Conservation (phyloP, 2,329 filamentous ascomycete species). For the Curvularia sp. region DNA sequence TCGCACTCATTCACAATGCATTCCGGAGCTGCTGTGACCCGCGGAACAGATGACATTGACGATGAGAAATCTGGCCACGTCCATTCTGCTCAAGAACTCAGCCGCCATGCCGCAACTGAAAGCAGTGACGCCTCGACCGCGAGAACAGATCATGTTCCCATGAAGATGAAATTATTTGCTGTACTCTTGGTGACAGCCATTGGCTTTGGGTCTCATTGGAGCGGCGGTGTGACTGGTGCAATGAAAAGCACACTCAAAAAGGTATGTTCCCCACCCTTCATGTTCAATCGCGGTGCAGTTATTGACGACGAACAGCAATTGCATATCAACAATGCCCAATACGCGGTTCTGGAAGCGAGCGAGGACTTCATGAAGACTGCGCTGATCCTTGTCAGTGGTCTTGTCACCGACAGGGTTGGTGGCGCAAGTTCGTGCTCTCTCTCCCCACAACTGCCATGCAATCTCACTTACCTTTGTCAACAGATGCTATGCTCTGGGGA, state of each 20-base stretch:
- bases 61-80: neutral
- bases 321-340: slow-evolving; percentile 66
- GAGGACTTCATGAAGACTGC: slow-evolving; percentile 68
- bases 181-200: slow-evolving; percentile 62
- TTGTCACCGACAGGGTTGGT: slow-evolving; percentile 65
- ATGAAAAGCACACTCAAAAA: slow-evolving; percentile 69
- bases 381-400: slow-evolving; percentile 62
- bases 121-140: slow-evolving; percentile 17
- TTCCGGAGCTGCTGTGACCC: neutral
- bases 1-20: neutral
- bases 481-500: slow-evolving; percentile 64
- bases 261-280: slow-evolving; percentile 18
- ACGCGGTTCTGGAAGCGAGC: slow-evolving; percentile 64
- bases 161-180: slow-evolving; percentile 49
- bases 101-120: slow-evolving; percentile 6
- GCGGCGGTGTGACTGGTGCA: slow-evolving; percentile 65
- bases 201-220: slow-evolving; percentile 67
- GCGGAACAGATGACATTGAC: neutral
- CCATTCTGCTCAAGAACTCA: neutral
- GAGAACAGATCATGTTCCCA: slow-evolving; percentile 16
- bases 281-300: neutral
- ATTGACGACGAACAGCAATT: slow-evolving; percentile 51
- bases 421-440: slow-evolving; percentile 53
- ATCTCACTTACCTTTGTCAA: neutral
- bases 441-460: neutral